Percentiles rank a stretch among this genome's conserved stretches.
phyloP scores from a whole-genome alignment of 441 rosid species.

The Populus hybrid region DNA sequence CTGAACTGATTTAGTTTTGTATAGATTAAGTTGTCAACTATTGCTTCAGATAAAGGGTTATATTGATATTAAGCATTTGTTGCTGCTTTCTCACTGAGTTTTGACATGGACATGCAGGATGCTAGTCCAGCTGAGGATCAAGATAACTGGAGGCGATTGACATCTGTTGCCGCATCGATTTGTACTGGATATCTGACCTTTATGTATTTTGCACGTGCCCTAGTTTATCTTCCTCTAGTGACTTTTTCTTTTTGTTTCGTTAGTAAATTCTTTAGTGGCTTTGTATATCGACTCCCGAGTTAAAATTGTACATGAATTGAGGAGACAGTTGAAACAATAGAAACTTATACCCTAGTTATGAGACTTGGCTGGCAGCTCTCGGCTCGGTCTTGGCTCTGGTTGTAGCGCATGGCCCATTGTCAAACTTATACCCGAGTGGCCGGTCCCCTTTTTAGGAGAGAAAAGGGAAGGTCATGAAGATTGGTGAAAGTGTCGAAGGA shows the following conservation, averaged over 20 bases:
- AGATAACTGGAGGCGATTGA: slow-evolving; percentile 69
- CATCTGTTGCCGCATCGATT: neutral
- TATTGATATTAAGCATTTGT: neutral
- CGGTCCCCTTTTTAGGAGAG: too few species aligned
- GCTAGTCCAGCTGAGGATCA: slow-evolving; percentile 32
- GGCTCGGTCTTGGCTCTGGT: too few species aligned
- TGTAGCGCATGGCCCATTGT: too few species aligned
- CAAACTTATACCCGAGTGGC: too few species aligned
- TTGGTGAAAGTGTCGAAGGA: too few species aligned
- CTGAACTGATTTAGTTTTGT: neutral
- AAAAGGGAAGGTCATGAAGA: too few species aligned
- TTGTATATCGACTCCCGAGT: neutral
- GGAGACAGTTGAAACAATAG: neutral
- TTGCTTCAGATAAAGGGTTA: neutral
- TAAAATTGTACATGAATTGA: neutral
- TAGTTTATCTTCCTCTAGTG: neutral
- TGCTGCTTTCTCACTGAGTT: slow-evolving; percentile 1
- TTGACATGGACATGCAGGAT: slow-evolving; percentile 34
- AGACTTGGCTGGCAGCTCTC: too few species aligned
- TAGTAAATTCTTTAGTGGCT: neutral
- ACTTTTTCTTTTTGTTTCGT: neutral
- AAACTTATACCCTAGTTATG: too few species aligned
- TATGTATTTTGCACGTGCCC: neutral
- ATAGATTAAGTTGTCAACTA: neutral
- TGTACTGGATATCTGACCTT: neutral